phyloP scores from a whole-genome alignment of 1,139 yeast species.

The Hemisphaericaspora xylanilytica region DNA sequence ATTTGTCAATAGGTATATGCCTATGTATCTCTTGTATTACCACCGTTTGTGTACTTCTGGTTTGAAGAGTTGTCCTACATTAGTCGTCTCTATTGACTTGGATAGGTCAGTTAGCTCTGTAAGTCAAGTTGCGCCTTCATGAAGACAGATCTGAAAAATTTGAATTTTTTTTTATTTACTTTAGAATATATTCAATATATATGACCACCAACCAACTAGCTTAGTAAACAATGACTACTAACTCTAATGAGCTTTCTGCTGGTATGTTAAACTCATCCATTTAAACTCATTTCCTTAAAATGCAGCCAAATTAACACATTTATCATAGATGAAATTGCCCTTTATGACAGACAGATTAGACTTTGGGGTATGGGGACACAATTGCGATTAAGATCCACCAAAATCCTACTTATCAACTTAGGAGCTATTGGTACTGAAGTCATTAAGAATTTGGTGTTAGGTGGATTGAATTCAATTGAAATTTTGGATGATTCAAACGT shows the following conservation, averaged over 20 bases:
- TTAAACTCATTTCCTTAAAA: no score
- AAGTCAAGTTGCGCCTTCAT: not conserved
- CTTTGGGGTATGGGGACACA: slow-evolving; percentile 98
- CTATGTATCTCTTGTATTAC: slow-evolving; percentile 73
- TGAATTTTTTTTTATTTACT: not conserved
- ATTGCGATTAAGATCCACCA: slow-evolving; percentile 70
- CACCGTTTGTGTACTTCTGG: slow-evolving; percentile 30
- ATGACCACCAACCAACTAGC: not conserved
- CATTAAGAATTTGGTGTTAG: slow-evolving; percentile 80
- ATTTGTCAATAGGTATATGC: slow-evolving; percentile 85
- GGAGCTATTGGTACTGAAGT: slow-evolving; percentile 78
- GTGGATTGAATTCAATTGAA: slow-evolving; percentile 81
- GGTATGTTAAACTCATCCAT: slow-evolving; percentile 13
- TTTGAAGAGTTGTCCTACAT: slow-evolving; percentile 6
- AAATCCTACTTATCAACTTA: slow-evolving; percentile 62
- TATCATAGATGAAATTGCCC: slow-evolving; percentile 88
- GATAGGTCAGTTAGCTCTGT: slow-evolving; percentile 8
- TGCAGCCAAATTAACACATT: no score
- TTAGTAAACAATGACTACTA: not conserved
- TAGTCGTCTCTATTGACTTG: slow-evolving; percentile 10
- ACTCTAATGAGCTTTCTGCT: slow-evolving; percentile 10
- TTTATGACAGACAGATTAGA: slow-evolving; percentile 92
- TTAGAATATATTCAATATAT: not conserved
- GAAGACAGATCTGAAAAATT: not conserved
- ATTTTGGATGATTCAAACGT: slow-evolving; percentile 61